Percentiles rank a stretch among this genome's conserved stretches.
phyloP scores from a whole-genome alignment of 495 filamentous ascomycete species.

The Xylaria grammica region DNA sequence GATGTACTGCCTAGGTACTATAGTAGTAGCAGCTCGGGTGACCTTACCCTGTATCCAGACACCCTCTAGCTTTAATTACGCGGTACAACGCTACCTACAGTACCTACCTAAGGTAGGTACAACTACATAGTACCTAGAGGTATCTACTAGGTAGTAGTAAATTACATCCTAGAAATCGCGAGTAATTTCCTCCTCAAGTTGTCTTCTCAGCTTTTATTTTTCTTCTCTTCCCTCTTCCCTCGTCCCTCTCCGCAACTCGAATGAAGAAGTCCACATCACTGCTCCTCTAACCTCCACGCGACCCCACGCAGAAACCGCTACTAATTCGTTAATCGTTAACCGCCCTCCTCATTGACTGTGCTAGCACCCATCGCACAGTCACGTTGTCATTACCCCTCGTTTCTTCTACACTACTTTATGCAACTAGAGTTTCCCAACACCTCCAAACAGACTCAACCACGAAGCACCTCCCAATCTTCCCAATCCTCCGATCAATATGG shows the following conservation, averaged over 20 bases:
- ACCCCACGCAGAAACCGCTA: constrained; percentile 6
- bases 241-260: background rate
- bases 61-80: too few species aligned
- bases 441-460: constrained; percentile 58
- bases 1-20: too few species aligned
- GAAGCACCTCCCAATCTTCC: constrained; percentile 49
- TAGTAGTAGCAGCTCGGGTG: too few species aligned
- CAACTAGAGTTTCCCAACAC: constrained; percentile 75
- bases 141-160: too few species aligned
- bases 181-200: constrained; percentile 15
- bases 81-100: too few species aligned
- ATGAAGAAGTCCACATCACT: constrained; percentile 11
- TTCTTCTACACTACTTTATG: constrained; percentile 73
- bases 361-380: constrained; percentile 70
- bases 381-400: constrained; percentile 39
- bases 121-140: too few species aligned
- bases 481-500: constrained; percentile 74
- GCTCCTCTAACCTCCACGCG: background rate
- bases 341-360: constrained; percentile 34
- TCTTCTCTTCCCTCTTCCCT: background rate
- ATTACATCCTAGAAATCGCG: constrained; percentile 10
- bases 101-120: too few species aligned
- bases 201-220: background rate
- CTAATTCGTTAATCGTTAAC: background rate
- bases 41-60: too few species aligned